Evolutionary conservation across 345 rosid genomes (phyloP).

Genomic region (Populus davidiana): DNA sequence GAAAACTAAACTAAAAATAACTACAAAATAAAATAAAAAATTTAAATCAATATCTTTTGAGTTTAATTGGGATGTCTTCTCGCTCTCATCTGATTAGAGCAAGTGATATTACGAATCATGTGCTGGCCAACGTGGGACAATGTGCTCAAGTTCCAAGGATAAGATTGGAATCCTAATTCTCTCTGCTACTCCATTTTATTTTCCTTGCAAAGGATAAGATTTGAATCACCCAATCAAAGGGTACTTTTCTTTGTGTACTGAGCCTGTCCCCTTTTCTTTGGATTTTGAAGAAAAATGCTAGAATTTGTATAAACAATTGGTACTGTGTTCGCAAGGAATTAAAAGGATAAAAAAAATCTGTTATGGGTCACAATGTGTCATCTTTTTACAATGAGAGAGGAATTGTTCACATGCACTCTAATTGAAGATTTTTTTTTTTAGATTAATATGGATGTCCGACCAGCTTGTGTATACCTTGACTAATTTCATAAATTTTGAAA

Average conservation of each 20-base stretch:
- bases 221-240: background rate
- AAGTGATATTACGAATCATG: background rate
- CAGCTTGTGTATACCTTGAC: fast-evolving
- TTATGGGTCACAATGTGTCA: background rate
- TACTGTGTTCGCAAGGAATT: background rate
- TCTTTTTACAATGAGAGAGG: no score
- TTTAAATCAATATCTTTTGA: no score
- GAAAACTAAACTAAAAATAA: no score
- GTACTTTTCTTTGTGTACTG: background rate
- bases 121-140: background rate
- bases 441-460: no score
- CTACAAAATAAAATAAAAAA: no score
- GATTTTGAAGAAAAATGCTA: background rate
- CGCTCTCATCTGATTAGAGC: no score
- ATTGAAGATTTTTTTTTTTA: no score
- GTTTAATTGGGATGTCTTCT: no score
- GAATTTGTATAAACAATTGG: background rate
- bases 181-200: background rate
- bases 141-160: background rate
- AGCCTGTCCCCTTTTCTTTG: background rate
- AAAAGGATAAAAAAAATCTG: no score
- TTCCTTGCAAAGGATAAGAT: background rate
- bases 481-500: fast-evolving
- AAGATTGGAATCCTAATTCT: background rate
- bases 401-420: no score